phyloP scores from a whole-genome alignment of 2,329 filamentous ascomycete species.

The Fusarium abutilonis region DNA sequence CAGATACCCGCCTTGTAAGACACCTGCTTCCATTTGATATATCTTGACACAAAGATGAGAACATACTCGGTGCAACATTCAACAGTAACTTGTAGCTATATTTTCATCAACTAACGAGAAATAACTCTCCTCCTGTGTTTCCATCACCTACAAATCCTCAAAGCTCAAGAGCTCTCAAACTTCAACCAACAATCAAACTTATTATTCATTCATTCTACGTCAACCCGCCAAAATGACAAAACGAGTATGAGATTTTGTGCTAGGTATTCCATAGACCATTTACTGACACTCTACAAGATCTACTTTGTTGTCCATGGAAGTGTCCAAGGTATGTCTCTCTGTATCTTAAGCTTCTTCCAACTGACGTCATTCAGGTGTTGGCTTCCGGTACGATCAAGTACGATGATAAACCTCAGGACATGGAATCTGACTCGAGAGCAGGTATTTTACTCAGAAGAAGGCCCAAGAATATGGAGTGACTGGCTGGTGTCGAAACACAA shows the following conservation, averaged over 20 bases:
- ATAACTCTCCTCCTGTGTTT: not conserved
- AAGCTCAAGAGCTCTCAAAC: not conserved
- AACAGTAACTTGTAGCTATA: not conserved
- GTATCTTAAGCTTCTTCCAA: constrained; percentile 1
- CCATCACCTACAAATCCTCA: not conserved
- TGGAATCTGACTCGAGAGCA: constrained; percentile 40
- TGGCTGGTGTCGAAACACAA: constrained; percentile 70
- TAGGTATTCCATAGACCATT: not conserved
- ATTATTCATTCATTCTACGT: not conserved
- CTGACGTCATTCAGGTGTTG: constrained; percentile 60
- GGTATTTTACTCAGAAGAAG: constrained; percentile 64
- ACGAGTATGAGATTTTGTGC: constrained; percentile 45
- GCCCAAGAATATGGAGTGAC: constrained; percentile 63
- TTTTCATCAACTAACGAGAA: not conserved
- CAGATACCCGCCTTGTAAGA: constrained; percentile 12
- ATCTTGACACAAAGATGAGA: constrained; percentile 19
- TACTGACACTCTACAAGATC: constrained; percentile 54
- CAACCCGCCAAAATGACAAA: constrained; percentile 45
- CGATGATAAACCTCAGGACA: not conserved
- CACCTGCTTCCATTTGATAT: not conserved
- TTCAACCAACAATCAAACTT: not conserved
- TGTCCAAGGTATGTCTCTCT: constrained; percentile 69
- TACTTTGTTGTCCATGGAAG: constrained; percentile 73
- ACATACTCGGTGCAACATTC: not conserved
- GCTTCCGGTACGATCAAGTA: constrained; percentile 58